Conservation (phyloP, 2,329 filamentous ascomycete genomes). For the Mariannaea elegans region DNA sequence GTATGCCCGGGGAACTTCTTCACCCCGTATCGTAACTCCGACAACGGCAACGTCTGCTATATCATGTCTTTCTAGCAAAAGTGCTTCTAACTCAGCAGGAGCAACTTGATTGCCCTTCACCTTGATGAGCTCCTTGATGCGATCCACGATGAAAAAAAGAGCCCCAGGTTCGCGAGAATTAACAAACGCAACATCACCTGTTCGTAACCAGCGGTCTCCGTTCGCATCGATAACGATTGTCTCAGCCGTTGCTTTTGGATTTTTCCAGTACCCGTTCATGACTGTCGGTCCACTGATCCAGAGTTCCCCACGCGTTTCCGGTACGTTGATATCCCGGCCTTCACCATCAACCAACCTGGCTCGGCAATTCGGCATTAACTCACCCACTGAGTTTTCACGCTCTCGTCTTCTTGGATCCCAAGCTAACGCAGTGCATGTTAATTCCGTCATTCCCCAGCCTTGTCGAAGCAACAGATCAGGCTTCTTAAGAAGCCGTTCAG, state of each 20-base stretch:
- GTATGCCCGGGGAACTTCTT: slow-evolving; percentile 69
- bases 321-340: slow-evolving; percentile 56
- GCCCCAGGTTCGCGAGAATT: slow-evolving; percentile 61
- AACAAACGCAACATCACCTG: slow-evolving; percentile 77
- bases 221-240: slow-evolving; percentile 58
- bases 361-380: slow-evolving; percentile 51
- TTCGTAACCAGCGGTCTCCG: slow-evolving; percentile 73
- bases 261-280: slow-evolving; percentile 81
- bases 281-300: slow-evolving; percentile 77
- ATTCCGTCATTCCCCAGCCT: slow-evolving; percentile 90
- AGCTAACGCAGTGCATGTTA: slow-evolving; percentile 74
- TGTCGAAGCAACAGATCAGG: slow-evolving; percentile 58
- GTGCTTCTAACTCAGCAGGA: slow-evolving; percentile 78
- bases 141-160: slow-evolving; percentile 72
- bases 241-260: slow-evolving; percentile 71
- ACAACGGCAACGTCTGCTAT: slow-evolving; percentile 77
- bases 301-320: slow-evolving; percentile 70
- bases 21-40: slow-evolving; percentile 48
- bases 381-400: slow-evolving; percentile 28
- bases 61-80: slow-evolving; percentile 73
- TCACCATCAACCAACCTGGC: slow-evolving; percentile 72
- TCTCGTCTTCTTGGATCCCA: slow-evolving; percentile 70
- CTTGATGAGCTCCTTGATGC: slow-evolving; percentile 72
- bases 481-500: slow-evolving; percentile 60
- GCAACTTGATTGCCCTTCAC: slow-evolving; percentile 79